Conservation (phyloP, 306 rosid species). For the Prunus persica region Prunus_persica_NCBIv2 NC_034009.1:7985001-7985500, state of each 20-base stretch:
- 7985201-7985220: not conserved
- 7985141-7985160: not conserved
- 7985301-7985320: not conserved
- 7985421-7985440: not conserved
- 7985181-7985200: not conserved
- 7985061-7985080: not conserved
- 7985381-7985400: too few relatives aligned
- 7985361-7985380: not conserved
- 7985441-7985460: not conserved
- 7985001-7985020: not conserved
- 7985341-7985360: not conserved
- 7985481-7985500: not conserved
- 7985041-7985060: slow-evolving; percentile 8
- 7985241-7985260: slow-evolving; percentile 1
- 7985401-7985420: not conserved
- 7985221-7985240: not conserved
- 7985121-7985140: slow-evolving; percentile 7
- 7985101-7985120: not conserved
- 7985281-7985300: too few relatives aligned
- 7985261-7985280: not conserved
- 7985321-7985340: not conserved
- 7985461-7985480: not conserved
- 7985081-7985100: not conserved
- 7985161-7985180: not conserved
- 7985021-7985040: not conserved